These are phyloP conservation scores for Verticillium nonalfalfae DNA, from an alignment of 2,329 filamentous ascomycete species.

Conservation along the genomic window DNA sequence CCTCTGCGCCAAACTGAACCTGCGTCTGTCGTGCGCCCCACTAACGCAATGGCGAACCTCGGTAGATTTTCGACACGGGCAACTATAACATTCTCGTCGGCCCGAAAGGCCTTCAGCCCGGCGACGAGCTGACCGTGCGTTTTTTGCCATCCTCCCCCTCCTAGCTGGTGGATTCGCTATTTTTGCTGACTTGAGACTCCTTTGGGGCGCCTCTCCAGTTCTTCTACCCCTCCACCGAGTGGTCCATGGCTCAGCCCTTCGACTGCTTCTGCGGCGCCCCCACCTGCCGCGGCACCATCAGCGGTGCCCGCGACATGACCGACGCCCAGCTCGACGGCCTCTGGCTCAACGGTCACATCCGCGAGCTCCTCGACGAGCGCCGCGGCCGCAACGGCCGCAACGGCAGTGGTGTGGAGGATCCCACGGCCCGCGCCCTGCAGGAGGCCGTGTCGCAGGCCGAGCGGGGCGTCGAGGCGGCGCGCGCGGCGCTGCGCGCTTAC, in stretches of 20 bases:
- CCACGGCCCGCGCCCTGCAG: conserved; percentile 33
- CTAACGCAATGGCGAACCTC: background rate
- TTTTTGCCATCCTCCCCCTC: conserved; percentile 5
- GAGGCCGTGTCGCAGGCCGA: conserved; percentile 38
- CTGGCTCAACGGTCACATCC: conserved; percentile 59
- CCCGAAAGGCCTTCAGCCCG: conserved; percentile 44
- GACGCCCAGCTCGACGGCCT: conserved; percentile 45
- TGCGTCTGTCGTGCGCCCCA: background rate
- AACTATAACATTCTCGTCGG: conserved; percentile 52
- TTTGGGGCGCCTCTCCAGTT: conserved; percentile 33
- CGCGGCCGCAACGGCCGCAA: conserved; percentile 8
- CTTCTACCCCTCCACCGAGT: conserved; percentile 73
- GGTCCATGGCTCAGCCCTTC: conserved; percentile 68
- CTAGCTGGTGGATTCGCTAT: background rate
- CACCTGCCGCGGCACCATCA: conserved; percentile 55
- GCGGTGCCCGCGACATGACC: conserved; percentile 56
- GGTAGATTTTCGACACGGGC: conserved; percentile 53
- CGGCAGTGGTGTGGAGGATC: conserved; percentile 21
- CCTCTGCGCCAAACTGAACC: background rate
- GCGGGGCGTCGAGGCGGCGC: conserved; percentile 38
- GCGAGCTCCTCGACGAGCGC: conserved; percentile 42
- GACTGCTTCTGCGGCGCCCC: conserved; percentile 54
- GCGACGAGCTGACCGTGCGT: conserved; percentile 52
- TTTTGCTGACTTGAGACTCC: background rate
- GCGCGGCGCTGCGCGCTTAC: conserved; percentile 34